These are phyloP conservation scores for Asterophora lycoperdoides DNA, from an alignment of 768 basidiomycete species.

Conservation along the genomic window DNA sequence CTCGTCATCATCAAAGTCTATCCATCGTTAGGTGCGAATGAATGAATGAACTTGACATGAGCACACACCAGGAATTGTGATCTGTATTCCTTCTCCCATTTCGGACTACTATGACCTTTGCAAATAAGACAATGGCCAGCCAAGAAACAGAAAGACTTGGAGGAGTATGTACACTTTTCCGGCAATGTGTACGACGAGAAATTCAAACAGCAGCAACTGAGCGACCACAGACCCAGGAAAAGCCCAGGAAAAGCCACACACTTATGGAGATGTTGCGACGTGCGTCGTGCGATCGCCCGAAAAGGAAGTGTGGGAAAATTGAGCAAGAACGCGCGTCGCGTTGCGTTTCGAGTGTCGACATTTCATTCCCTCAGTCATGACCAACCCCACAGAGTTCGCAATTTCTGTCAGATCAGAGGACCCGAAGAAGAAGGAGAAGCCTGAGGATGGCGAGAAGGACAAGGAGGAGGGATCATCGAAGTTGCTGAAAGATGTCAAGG, in stretches of 20 bases:
- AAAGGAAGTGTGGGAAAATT: constrained; percentile 28
- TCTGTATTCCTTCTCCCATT: constrained; percentile 53
- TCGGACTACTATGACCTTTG: neutral
- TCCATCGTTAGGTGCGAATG: constrained; percentile 10
- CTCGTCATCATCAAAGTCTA: constrained; percentile 81
- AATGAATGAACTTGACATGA: constrained; percentile 4
- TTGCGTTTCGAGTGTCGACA: constrained; percentile 21
- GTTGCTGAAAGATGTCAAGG: constrained; percentile 43
- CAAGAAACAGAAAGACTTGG: constrained; percentile 6
- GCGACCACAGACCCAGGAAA: too few relatives aligned
- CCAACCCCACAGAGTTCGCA: constrained; percentile 53
- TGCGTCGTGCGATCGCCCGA: neutral
- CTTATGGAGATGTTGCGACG: neutral
- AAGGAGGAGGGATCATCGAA: constrained; percentile 58
- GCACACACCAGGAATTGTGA: constrained; percentile 58
- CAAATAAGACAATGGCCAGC: constrained; percentile 16
- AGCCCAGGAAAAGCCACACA: neutral
- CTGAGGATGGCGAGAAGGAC: constrained; percentile 39
- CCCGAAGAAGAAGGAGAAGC: constrained; percentile 62
- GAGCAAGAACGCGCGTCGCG: constrained; percentile 52
- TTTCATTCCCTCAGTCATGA: constrained; percentile 36
- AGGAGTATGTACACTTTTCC: constrained; percentile 9
- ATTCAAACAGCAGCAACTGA: neutral
- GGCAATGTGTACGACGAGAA: constrained; percentile 11
- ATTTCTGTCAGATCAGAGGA: constrained; percentile 71